phyloP scores from a whole-genome alignment of 495 filamentous ascomycete genomes.

The Penicilliopsis zonata region DNA sequence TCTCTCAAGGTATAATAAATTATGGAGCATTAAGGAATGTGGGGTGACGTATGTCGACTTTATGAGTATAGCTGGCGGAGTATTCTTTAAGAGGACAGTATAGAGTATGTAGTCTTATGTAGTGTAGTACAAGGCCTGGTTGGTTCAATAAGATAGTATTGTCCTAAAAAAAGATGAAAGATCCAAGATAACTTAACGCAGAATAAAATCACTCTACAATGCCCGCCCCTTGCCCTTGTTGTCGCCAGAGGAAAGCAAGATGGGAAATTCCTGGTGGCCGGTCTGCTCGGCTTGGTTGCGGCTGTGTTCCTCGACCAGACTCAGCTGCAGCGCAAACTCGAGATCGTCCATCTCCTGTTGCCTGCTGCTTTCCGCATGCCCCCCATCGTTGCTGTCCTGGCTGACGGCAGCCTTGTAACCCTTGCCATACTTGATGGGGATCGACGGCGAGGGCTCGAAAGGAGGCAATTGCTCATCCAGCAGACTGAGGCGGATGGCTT shows the following conservation, averaged over 20 bases:
- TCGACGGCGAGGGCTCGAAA: conserved; percentile 23
- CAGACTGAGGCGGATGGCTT: conserved; percentile 69
- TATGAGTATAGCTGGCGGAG: too few relatives aligned
- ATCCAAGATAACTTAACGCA: too few relatives aligned
- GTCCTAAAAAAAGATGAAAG: too few relatives aligned
- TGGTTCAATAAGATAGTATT: too few relatives aligned
- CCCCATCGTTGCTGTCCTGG: conserved; percentile 14
- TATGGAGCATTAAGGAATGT: too few relatives aligned
- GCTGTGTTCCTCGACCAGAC: conserved; percentile 67
- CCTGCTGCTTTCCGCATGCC: conserved; percentile 28
- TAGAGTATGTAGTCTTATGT: too few relatives aligned
- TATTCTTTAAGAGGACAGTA: too few relatives aligned
- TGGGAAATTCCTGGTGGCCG: conserved; percentile 46
- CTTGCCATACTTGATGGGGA: conserved; percentile 42
- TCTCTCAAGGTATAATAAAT: too few relatives aligned
- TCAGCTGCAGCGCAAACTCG: conserved; percentile 73
- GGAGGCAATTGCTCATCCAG: conserved; percentile 33
- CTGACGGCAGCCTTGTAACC: conserved; percentile 12
- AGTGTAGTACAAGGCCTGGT: too few relatives aligned
- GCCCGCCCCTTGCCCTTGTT: conserved; percentile 34
- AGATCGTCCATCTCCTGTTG: conserved; percentile 58
- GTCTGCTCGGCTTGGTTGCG: conserved; percentile 15
- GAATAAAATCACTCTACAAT: conserved; percentile 19
- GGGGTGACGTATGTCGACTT: too few relatives aligned
- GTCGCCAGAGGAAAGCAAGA: conserved; percentile 24